These are phyloP conservation scores for Ustilago sp. DNA, from an alignment of 1,284 basidiomycete genomes.

Conservation along the genomic window DNA sequence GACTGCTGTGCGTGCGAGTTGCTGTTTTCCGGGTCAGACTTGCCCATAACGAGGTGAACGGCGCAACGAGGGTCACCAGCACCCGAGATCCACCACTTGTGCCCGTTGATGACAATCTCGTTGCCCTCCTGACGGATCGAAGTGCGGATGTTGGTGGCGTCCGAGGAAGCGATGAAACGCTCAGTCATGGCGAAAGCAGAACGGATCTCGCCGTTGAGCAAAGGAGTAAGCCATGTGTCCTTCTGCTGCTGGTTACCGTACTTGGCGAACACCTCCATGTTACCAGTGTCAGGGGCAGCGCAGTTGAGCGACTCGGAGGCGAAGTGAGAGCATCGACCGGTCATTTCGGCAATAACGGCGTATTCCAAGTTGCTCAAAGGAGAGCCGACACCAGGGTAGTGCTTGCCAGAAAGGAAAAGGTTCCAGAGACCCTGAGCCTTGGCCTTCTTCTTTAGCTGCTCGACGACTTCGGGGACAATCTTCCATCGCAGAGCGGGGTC, in stretches of 20 bases:
- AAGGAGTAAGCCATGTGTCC: constrained; percentile 86
- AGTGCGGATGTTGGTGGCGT: constrained; percentile 94
- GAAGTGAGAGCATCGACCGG: constrained; percentile 84
- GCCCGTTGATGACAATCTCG: constrained; percentile 92
- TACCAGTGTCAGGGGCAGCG: constrained; percentile 91
- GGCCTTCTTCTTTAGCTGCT: constrained; percentile 88
- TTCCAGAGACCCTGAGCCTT: constrained; percentile 93
- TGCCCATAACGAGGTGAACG: constrained; percentile 93
- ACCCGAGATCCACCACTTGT: constrained; percentile 99
- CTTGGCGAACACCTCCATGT: constrained; percentile 87
- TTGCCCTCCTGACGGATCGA: constrained; percentile 86
- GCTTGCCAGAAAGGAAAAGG: constrained; percentile 91
- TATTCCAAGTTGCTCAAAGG: constrained; percentile 95
- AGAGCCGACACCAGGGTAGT: constrained; percentile 84
- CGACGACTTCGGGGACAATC: constrained; percentile 82
- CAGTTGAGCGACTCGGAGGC: constrained; percentile 91
- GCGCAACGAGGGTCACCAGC: constrained; percentile 92
- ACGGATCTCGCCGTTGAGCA: constrained; percentile 91
- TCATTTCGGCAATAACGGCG: constrained; percentile 93
- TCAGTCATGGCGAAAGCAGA: constrained; percentile 73
- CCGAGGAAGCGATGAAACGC: constrained; percentile 81
- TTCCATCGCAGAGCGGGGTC: constrained; percentile 85
- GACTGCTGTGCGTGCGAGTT: constrained; percentile 86
- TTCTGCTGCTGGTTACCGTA: constrained; percentile 92
- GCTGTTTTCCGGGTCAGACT: constrained; percentile 82